Conservation (phyloP, 2,329 filamentous ascomycete genomes). For the Alternaria postmessia region DNA sequence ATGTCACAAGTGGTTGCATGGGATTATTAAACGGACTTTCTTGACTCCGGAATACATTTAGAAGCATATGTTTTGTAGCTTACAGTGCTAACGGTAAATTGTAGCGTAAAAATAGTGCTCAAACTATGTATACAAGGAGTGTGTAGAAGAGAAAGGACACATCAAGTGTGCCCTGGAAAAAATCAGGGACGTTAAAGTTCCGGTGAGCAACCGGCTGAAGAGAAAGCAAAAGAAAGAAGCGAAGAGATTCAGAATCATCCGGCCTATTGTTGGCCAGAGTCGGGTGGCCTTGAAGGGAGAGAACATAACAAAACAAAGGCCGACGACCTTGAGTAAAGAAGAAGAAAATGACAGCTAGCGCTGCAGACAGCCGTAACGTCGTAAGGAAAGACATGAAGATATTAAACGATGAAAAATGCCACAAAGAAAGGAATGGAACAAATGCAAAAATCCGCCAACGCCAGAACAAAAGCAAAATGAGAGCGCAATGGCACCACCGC, state of each 20-base stretch:
- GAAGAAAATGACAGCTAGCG: slow-evolving; percentile 1
- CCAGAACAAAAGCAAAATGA: slow-evolving; percentile 14
- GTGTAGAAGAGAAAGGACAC: slow-evolving; percentile 25
- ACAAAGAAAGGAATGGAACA: slow-evolving; percentile 28
- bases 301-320: slow-evolving; percentile 4
- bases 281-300: slow-evolving; percentile 9
- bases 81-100: background rate
- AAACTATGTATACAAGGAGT: slow-evolving; percentile 25
- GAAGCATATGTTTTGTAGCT: background rate
- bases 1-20: background rate
- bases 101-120: slow-evolving; percentile 6
- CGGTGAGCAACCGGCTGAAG: slow-evolving; percentile 5
- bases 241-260: slow-evolving; percentile 2
- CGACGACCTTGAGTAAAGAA: background rate
- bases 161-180: slow-evolving; percentile 12
- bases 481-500: slow-evolving; percentile 9
- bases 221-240: background rate
- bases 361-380: slow-evolving; percentile 1
- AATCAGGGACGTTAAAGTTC: slow-evolving; percentile 8
- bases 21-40: background rate
- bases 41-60: background rate
- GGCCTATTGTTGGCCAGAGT: slow-evolving; percentile 2
- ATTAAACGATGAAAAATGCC: slow-evolving; percentile 1
- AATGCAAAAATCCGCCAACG: slow-evolving; percentile 26
- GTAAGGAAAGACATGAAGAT: slow-evolving; percentile 12